phyloP scores from a whole-genome alignment of 441 rosid species.

The Pelargonium cotyledonis region DNA sequence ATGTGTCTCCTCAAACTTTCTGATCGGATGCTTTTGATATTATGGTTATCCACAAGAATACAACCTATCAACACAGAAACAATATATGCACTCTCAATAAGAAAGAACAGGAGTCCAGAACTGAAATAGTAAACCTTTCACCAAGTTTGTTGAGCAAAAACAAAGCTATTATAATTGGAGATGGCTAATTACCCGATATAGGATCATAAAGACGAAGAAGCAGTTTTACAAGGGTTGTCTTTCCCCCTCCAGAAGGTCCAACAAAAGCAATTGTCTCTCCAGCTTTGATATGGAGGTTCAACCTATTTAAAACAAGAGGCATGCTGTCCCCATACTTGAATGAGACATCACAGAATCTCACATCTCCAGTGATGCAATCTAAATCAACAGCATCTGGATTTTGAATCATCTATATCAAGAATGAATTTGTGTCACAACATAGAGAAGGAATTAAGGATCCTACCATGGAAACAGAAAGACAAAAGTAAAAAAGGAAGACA shows the following conservation, averaged over 20 bases:
- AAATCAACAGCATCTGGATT: conserved; percentile 49
- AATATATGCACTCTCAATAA: conserved; percentile 3
- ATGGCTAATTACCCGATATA: conserved; percentile 44
- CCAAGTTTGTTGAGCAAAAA: too few species aligned
- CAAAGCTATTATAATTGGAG: neutral
- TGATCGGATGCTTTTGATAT: conserved; percentile 49
- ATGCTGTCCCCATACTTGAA: conserved; percentile 50
- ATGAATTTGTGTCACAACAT: neutral
- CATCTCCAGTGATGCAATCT: conserved; percentile 58
- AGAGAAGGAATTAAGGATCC: neutral
- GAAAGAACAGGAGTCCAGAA: neutral
- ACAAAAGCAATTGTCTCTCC: conserved; percentile 89
- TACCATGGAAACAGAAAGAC: neutral
- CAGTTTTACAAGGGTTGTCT: conserved; percentile 81
- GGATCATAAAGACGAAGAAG: conserved; percentile 90
- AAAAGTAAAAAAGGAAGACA: too few species aligned
- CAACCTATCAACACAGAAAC: conserved; percentile 41
- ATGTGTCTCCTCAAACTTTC: conserved; percentile 74
- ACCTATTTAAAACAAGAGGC: conserved; percentile 51
- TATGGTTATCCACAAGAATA: conserved; percentile 53
- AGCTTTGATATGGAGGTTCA: conserved; percentile 73
- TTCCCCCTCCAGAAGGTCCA: conserved; percentile 97
- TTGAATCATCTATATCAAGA: conserved; percentile 49
- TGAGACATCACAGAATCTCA: conserved; percentile 58
- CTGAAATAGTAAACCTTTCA: too few species aligned